A percentile compares a stretch with the other conserved stretches of the same genome.
phyloP scores from a whole-genome alignment of 2,329 filamentous ascomycete species.

The Drechslera avenae region DNA sequence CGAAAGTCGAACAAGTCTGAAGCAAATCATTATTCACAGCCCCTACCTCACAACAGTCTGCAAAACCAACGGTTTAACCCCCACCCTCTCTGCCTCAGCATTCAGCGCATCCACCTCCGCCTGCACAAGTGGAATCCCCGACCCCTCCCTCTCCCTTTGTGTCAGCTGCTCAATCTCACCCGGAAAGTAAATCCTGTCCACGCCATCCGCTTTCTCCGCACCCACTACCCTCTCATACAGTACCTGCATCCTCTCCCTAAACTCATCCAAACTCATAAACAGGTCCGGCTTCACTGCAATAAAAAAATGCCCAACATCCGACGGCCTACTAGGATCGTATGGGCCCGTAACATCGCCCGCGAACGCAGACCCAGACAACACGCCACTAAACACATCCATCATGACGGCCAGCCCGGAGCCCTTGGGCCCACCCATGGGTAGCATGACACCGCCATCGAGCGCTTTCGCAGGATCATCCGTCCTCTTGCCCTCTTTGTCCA shows the following conservation, averaged over 20 bases:
- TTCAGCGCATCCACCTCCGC: conserved; percentile 57
- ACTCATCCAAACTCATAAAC: conserved; percentile 73
- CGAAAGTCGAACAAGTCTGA: too few species aligned
- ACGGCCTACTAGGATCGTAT: conserved; percentile 71
- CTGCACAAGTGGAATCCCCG: conserved; percentile 56
- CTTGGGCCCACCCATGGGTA: conserved; percentile 85
- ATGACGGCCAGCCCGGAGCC: conserved; percentile 77
- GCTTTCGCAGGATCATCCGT: conserved; percentile 75
- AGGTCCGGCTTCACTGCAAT: conserved; percentile 70
- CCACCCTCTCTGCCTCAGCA: conserved; percentile 54
- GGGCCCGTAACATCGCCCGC: conserved; percentile 77
- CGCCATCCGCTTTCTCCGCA: conserved; percentile 58
- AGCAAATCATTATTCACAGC: too few species aligned
- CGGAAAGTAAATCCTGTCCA: conserved; percentile 63
- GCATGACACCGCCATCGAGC: conserved; percentile 69
- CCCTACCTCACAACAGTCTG: background rate
- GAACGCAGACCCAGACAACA: conserved; percentile 76
- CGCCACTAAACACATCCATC: conserved; percentile 89
- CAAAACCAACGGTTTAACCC: conserved; percentile 21
- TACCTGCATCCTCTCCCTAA: conserved; percentile 66
- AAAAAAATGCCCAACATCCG: conserved; percentile 76
- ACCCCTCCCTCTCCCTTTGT: conserved; percentile 37
- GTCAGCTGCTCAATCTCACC: conserved; percentile 40
- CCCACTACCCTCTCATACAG: conserved; percentile 60
- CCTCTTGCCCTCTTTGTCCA: conserved; percentile 69